These are phyloP conservation scores for Trametes coccinea DNA, from an alignment of 768 basidiomycete genomes.

Conservation along the genomic window DNA sequence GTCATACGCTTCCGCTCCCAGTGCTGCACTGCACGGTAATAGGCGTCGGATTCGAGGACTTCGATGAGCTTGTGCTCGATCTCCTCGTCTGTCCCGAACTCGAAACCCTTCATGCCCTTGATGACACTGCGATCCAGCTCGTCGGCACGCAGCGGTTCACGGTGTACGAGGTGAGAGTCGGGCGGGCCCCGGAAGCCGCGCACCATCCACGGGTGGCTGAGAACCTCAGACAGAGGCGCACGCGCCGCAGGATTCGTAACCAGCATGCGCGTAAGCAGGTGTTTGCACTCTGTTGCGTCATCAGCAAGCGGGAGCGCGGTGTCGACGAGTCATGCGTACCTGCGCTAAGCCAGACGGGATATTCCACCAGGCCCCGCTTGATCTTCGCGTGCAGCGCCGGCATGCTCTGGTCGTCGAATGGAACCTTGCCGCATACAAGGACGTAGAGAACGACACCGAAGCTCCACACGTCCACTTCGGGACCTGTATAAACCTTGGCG, in stretches of 20 bases:
- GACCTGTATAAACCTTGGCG: slow-evolving; percentile 94
- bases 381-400: slow-evolving; percentile 99
- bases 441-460: slow-evolving; percentile 98
- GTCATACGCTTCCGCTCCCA: slow-evolving; percentile 71
- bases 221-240: slow-evolving; percentile 81
- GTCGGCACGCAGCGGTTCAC: slow-evolving; percentile 85
- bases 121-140: slow-evolving; percentile 89
- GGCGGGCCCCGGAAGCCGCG: slow-evolving; percentile 83
- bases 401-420: slow-evolving; percentile 99
- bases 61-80: slow-evolving; percentile 73
- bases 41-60: slow-evolving; percentile 77
- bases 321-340: slow-evolving; percentile 50
- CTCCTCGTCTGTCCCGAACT: slow-evolving; percentile 88
- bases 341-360: slow-evolving; percentile 93
- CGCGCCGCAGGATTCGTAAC: slow-evolving; percentile 89
- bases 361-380: slow-evolving; percentile 95
- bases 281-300: slow-evolving; percentile 80
- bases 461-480: slow-evolving; percentile 98
- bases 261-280: slow-evolving; percentile 90
- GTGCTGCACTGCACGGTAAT: slow-evolving; percentile 66
- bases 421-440: slow-evolving; percentile 97
- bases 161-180: slow-evolving; percentile 81
- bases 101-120: slow-evolving; percentile 92
- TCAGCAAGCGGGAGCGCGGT: slow-evolving; percentile 18
- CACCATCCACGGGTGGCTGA: slow-evolving; percentile 89